phyloP scores from a whole-genome alignment of 2,329 filamentous ascomycete species.

The Fusarium sp. region DNA sequence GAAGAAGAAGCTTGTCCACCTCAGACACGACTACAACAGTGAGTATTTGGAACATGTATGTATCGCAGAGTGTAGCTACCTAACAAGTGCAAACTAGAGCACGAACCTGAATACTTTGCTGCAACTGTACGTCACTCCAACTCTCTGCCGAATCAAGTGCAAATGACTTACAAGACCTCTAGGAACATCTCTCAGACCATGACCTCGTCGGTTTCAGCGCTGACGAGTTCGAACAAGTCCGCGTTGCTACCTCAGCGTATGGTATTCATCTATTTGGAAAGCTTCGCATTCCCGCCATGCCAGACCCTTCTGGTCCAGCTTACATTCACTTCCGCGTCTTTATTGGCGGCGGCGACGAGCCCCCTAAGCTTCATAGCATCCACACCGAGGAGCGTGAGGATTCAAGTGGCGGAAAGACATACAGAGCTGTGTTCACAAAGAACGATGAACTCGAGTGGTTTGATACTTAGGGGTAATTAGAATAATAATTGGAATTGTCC shows the following conservation, averaged over 20 bases:
- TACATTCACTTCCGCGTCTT: constrained; percentile 90
- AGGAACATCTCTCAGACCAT: constrained; percentile 66
- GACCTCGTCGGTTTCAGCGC: constrained; percentile 87
- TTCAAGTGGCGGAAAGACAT: constrained; percentile 87
- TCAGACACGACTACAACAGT: constrained; percentile 60
- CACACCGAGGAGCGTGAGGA: constrained; percentile 97
- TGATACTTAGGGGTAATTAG: constrained; percentile 51
- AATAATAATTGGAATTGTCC: constrained; percentile 25
- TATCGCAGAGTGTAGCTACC: neutral
- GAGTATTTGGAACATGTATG: constrained; percentile 12
- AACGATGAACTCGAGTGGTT: constrained; percentile 85
- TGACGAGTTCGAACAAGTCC: constrained; percentile 89
- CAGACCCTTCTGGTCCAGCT: constrained; percentile 66
- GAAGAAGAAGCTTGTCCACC: constrained; percentile 62
- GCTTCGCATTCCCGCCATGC: constrained; percentile 65
- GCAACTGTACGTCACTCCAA: constrained; percentile 51
- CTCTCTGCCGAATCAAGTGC: no score
- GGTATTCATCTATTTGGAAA: constrained; percentile 80
- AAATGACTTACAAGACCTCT: neutral
- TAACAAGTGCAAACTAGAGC: constrained; percentile 53
- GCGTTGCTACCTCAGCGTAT: constrained; percentile 88
- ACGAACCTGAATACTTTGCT: constrained; percentile 67
- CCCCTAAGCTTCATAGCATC: constrained; percentile 86
- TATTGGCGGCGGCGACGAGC: constrained; percentile 82
- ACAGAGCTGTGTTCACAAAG: constrained; percentile 90